Evolutionary conservation across 106 monocot genomes (phyloP).

Genomic region (Chionographis japonica): DNA sequence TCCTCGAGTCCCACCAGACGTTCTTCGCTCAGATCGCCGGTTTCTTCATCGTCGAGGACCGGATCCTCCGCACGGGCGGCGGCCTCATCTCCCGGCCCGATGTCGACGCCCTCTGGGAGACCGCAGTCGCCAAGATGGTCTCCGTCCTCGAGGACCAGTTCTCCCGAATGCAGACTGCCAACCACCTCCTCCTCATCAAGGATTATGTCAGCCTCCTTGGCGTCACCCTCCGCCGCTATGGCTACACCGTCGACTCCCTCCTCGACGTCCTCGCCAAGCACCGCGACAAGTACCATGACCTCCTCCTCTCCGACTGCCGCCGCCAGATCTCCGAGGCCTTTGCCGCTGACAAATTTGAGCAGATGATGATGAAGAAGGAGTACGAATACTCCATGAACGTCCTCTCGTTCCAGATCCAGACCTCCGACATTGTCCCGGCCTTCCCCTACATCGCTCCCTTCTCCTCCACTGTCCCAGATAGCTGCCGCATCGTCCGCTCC

Average conservation of each 20-base stretch:
- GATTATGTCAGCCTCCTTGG: conserved; percentile 81
- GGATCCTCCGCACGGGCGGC: conserved; percentile 72
- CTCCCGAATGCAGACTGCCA: conserved; percentile 91
- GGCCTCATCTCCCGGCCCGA: conserved; percentile 59
- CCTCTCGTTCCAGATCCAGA: conserved; percentile 84
- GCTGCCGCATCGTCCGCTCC: conserved; percentile 87
- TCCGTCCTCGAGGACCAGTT: conserved; percentile 89
- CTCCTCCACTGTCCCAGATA: conserved; percentile 77
- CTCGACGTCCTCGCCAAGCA: conserved; percentile 82
- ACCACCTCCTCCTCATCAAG: conserved; percentile 80
- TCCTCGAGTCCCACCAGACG: conserved; percentile 95
- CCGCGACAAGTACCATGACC: conserved; percentile 95
- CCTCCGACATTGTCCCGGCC: conserved; percentile 81
- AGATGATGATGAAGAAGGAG: conserved; percentile 98
- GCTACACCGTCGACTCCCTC: conserved; percentile 66
- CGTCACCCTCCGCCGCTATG: conserved; percentile 69
- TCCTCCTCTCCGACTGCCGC: conserved; percentile 87
- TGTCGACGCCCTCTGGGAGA: conserved; percentile 85
- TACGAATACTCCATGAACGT: conserved; percentile 99
- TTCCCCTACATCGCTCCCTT: conserved; percentile 95
- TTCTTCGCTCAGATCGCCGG: conserved; percentile 98
- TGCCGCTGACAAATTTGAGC: conserved; percentile 74
- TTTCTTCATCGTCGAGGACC: conserved; percentile 91
- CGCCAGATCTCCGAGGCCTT: conserved; percentile 77
- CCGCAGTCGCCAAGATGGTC: conserved; percentile 83